Base-by-base conservation (phyloP, 2,329 filamentous ascomycete genomes). In the Aspergillus niger region DNA sequence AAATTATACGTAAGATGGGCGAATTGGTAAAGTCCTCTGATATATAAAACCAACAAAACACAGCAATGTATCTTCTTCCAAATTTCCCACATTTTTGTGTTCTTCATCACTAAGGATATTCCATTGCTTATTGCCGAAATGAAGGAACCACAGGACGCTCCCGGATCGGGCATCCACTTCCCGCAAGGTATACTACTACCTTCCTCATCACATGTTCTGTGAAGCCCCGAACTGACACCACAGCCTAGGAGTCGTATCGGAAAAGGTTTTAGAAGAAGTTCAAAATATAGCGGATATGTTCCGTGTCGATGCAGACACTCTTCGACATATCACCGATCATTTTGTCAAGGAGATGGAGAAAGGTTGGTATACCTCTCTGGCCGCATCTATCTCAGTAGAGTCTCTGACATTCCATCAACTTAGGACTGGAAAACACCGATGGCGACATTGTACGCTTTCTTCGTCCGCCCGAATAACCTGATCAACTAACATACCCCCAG, bases 251-350 rank as follows among this genome's bases (percentile, higher is more conserved):
- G 38, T 20, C 20, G 20, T 39, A 3, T 22, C 50, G 11, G 50
- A 26, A 3, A 52, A 39, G 6, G 50, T 52, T 1, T 4, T 30
- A 13, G 24, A 32, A 20, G 52, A 55, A 15, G 39, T 55, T 2
- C 7, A 24, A 8, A 39, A 26, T 8, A 55, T 55, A 5, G 52
- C 52, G 26, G 24, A 55, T 8, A 55, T 89, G 62, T 96, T 97
- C 77, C 87, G 86, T 5, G 84, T 97, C 32, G 83, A 88, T 60
- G 84, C 83, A 0, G 77, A 83, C 39, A 92, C 90, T 81, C 85
- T 97, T 57, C 96, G 96, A 83, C 79, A 86, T 59, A 94, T 97
- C 73, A 92, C 91, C n/a, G 82, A 90, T 41, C 91, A 95, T 74
- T 97, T 97, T 72, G 83, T 92, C 43, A 81, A 82, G 10, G 93